These are phyloP conservation scores for Kondoa malvinella DNA, from an alignment of 768 basidiomycete genomes.

Conservation along the genomic window DNA sequence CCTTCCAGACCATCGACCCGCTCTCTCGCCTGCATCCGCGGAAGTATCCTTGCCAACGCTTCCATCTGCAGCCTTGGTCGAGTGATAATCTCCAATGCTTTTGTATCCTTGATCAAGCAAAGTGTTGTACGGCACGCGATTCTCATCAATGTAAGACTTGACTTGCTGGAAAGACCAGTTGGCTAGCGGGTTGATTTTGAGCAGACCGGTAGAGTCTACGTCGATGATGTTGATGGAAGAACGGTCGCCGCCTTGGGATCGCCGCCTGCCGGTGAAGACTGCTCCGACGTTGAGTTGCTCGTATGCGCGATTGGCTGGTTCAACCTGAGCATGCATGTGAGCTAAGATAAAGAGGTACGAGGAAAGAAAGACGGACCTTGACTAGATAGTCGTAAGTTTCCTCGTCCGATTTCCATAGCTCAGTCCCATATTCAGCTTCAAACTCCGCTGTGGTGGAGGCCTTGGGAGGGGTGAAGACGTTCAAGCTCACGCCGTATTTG, in stretches of 20 bases:
- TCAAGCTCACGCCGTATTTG: constrained; percentile 54
- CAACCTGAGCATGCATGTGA: constrained; percentile 55
- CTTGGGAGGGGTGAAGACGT: constrained; percentile 60
- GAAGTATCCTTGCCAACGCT: constrained; percentile 42
- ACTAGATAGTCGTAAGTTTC: constrained; percentile 74
- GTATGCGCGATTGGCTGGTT: constrained; percentile 81
- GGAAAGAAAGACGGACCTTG: constrained; percentile 50
- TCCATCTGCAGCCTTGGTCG: constrained; percentile 41
- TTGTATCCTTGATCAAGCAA: constrained; percentile 81
- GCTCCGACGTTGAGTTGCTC: constrained; percentile 56
- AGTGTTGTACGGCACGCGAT: constrained; percentile 72
- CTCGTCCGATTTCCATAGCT: constrained; percentile 77
- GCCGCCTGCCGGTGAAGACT: constrained; percentile 86
- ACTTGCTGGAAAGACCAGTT: constrained; percentile 71
- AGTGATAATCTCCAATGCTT: constrained; percentile 96
- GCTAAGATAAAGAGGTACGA: constrained; percentile 1
- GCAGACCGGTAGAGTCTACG: constrained; percentile 67
- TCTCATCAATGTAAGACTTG: constrained; percentile 61
- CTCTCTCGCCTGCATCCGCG: constrained; percentile 59
- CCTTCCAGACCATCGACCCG: constrained; percentile 78
- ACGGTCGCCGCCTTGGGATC: constrained; percentile 83
- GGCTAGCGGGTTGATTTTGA: constrained; percentile 81
- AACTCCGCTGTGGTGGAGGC: constrained; percentile 56
- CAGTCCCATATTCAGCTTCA: constrained; percentile 57
- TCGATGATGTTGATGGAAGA: constrained; percentile 67